These are phyloP conservation scores for Microbotryum silenes-acaulis DNA, from an alignment of 1,284 basidiomycete species.

Conservation along the genomic window DNA sequence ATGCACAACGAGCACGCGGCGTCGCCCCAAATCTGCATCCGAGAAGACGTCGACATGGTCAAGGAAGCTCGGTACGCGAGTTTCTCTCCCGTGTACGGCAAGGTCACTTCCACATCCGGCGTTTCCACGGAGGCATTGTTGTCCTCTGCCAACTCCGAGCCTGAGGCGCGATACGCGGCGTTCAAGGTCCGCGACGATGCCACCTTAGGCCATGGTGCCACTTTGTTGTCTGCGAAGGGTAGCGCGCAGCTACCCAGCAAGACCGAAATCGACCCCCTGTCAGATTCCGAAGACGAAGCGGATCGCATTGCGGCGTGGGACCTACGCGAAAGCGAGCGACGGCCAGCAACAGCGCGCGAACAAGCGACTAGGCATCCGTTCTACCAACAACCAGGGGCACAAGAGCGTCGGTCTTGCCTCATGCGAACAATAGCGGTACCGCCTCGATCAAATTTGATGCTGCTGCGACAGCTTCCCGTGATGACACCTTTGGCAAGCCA, in stretches of 20 bases:
- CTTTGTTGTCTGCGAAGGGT: neutral
- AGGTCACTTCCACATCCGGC: constrained; percentile 14
- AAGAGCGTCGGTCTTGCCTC: neutral
- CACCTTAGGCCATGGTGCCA: constrained; percentile 1
- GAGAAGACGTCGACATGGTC: neutral
- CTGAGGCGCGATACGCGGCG: constrained; percentile 10
- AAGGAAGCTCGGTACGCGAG: constrained; percentile 4
- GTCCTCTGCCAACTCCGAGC: constrained; percentile 9
- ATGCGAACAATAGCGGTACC: constrained; percentile 7
- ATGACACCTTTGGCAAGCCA: no score
- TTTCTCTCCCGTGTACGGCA: constrained; percentile 15
- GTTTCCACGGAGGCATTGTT: constrained; percentile 10
- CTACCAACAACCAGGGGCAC: constrained; percentile 1
- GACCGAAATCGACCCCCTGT: constrained; percentile 11
- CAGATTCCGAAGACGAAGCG: constrained; percentile 18
- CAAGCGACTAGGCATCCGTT: neutral
- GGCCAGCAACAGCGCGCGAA: constrained; percentile 3
- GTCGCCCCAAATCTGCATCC: neutral
- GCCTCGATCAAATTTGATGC: neutral
- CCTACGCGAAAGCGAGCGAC: neutral
- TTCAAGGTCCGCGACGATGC: constrained; percentile 10
- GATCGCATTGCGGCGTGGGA: neutral
- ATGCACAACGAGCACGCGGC: neutral
- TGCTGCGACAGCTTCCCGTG: constrained; percentile 12
- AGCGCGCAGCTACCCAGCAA: constrained; percentile 7